Evolutionary conservation across 2,329 filamentous ascomycete genomes (phyloP), one percentile per base, ranked within the genome.

Genomic region (Aulographum hederae): DNA sequence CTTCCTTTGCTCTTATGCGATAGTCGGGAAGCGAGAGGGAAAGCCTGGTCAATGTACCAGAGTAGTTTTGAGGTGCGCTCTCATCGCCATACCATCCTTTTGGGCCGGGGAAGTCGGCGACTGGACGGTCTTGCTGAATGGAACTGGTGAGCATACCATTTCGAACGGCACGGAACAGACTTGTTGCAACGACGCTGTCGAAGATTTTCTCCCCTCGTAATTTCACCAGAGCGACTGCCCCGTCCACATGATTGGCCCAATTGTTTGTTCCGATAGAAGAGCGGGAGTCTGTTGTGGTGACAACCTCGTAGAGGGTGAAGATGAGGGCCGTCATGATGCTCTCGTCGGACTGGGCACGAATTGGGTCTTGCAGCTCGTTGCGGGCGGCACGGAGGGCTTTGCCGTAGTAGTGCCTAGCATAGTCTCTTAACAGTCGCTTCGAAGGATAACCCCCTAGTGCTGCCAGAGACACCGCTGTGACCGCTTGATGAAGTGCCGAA

Each of bases 291-390:
- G 50, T 50, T 25, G 21, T 28, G 8, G 27, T 13, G 12, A 37
- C 50, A 41, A 55, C 53, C 46, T 57, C 53, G 30, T 56, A 57
- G 21, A 57, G 42, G 6, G 51, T 52, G 37, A 56, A 54, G 34
- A 57, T 43, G 27, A 57, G 42, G 11, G 51, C 51, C 12, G 53
- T 46, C 37, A 56, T 44, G 5, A 57, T 41, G 16, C 45, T 51
- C 37, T 55, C 52, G 36, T 57, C 47, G 6, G 51, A 50, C 31
- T 44, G 53, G 12, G 50, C 46, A 30, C 41, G 38, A 1, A 38
- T 35, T 6, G 52, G 48, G 34, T 56, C 46, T 36, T 47, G 45
- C 12, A 57, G 41, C 12, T 52, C 50, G 6, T 44, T 38, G 21
- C 52, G 51, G 18, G 55, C 38, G 30, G 50, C 51, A 15, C 43